Base-by-base conservation (phyloP, 2,329 filamentous ascomycete genomes). In the Calonectria pseudoturangicola region DNA sequence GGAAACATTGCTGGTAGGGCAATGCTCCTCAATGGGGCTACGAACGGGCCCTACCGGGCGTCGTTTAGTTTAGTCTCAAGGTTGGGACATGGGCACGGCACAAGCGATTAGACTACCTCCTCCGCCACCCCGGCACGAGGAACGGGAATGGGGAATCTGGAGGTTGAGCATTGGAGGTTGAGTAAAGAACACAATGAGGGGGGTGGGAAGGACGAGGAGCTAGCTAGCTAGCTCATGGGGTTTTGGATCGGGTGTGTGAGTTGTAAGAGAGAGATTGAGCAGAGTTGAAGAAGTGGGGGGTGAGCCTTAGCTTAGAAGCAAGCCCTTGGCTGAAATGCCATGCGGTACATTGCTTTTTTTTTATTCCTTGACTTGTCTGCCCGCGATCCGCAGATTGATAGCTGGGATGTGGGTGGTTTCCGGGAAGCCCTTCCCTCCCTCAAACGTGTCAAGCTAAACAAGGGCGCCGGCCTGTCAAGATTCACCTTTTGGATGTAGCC, bases 1-100 rank as follows among this genome's bases (percentile, higher is more conserved):
- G 63, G 47, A 21, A 33, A 66, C 63, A 51, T 27, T 13, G 54
- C 54, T 68, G 66, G 66, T 68, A 63, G 66, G 58, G 58, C 58
- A 54, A 69, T 48, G n/a, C 67, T 56, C 43, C 9, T 43, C 39
- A 30, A 51, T 33, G 69, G 36, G 39, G 30, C 50, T 65, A 60
- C 18, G 50, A 66, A 63, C 39, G 60, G 60, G 39, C 60, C 67
- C 60, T 70, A 58, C 58, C 56, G 43, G 66, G 43, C 33, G 47
- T 62, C 25, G 58, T 62, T 47, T 70, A 30, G 63, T 64, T 50
- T 63, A 67, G 63, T 51, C 33, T 48, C n/a, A 64, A 51, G 25
- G 18, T 28, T 27, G 13, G 50, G 10, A 21, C n/a, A 48, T 54
- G 50, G 50, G 48, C 25, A 62, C 36, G 45, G 62, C 36, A 58